phyloP scores from a whole-genome alignment of 305 asterid genomes.

The Fraxinus platypoda region DNA sequence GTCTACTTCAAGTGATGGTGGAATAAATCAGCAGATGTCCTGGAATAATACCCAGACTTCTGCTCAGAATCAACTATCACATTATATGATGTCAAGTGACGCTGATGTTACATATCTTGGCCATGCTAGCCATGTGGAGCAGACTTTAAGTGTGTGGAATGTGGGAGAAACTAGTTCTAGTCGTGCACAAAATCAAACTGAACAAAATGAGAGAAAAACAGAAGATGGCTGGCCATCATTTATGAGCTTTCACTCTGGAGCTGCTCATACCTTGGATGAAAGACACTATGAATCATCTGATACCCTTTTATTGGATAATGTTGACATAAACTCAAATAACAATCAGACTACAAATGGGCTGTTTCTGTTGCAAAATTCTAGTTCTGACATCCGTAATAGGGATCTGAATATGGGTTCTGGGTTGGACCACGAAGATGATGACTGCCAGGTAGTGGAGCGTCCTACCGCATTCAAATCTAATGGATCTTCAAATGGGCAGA shows the following conservation, averaged over 20 bases:
- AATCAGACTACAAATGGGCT: constrained; percentile 33
- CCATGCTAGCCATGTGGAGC: constrained; percentile 42
- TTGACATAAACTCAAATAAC: constrained; percentile 30
- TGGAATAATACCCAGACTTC: constrained; percentile 62
- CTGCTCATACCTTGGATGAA: constrained; percentile 39
- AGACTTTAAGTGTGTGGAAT: constrained; percentile 47
- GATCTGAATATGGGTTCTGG: constrained; percentile 53
- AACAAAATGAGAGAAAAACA: constrained; percentile 41
- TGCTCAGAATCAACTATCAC: constrained; percentile 47
- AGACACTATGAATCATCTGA: constrained; percentile 37
- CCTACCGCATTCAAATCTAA: constrained; percentile 35
- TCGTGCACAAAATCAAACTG: constrained; percentile 37
- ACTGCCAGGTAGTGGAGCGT: constrained; percentile 50
- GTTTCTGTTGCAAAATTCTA: constrained; percentile 31
- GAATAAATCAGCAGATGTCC: constrained; percentile 58
- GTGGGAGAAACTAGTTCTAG: constrained; percentile 71
- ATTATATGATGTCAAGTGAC: constrained; percentile 42
- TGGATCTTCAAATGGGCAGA: constrained; percentile 40
- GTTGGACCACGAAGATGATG: constrained; percentile 36
- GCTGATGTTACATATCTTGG: constrained; percentile 34
- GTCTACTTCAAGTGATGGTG: constrained; percentile 53
- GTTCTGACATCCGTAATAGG: constrained; percentile 34
- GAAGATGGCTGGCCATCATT: constrained; percentile 42
- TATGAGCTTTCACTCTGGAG: constrained; percentile 30
- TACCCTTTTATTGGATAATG: constrained; percentile 42